Evolutionary conservation across 2,329 filamentous ascomycete genomes (phyloP), one percentile per base, ranked within the genome.

Genomic region (Cercospora beticola): DNA sequence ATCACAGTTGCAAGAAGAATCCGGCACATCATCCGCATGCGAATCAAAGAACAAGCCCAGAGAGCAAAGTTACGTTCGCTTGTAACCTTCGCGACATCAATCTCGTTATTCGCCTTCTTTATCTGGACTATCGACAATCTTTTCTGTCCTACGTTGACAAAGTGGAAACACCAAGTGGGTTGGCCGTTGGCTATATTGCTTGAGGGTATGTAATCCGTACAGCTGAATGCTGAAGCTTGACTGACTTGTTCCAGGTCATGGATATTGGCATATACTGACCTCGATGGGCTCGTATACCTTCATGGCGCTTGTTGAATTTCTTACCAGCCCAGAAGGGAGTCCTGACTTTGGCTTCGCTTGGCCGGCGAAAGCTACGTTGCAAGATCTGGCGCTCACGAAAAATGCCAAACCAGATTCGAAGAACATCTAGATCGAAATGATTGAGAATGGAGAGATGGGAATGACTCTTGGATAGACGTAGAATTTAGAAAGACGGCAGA

Each of bases 241-340:
- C 62, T 65, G 36, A 65, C 14, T 43, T 52, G 2, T 26, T 16
- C 12, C 16, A 65, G 62, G 88, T 1, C 89, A 91, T 78, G 89
- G 89, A 5, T 91, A 88, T 87, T 91, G 89, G 89, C 92, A 94
- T 80, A 77, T 94, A 43, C 88, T 94, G 86, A 95, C 92, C 0
- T 92, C 72, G 1, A 65, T 74, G 3, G 54, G 68, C 8, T 63
- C 72, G 1, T 76, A 75, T 58, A 71, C 68, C 2, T 75, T 74
- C 62, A 74, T 75, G 73, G 72, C 73, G 1, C 62, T 76, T 10
- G 71, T 76, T 30, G 74, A 76, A 63, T 73, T 73, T 46, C 52
- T 76, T 8, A 67, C 71, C 6, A 66, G 52, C 52, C 64, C 70
- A 9, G 70, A 71, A 56, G 62, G 64, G 5, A 71, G 63, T 30